Conservation (phyloP, 2,329 filamentous ascomycete genomes). For the Parascedosporium putredinis region DNA sequence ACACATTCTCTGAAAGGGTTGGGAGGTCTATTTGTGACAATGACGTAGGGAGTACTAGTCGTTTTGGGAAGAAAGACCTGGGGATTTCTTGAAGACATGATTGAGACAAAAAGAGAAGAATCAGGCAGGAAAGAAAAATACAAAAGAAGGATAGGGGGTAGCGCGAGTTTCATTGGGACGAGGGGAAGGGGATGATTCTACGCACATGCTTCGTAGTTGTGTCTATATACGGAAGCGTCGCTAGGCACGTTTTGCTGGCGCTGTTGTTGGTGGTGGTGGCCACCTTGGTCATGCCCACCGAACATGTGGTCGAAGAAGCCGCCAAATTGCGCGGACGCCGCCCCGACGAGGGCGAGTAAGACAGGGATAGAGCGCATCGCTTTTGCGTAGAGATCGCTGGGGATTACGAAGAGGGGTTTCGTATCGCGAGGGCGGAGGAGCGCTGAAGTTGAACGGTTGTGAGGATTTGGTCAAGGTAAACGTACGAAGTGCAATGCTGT, state of each 20-base stretch:
- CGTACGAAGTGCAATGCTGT: background rate
- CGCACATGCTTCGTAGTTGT: slow-evolving; percentile 57
- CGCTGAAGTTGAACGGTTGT: background rate
- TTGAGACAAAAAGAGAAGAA: background rate
- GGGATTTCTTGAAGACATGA: no score
- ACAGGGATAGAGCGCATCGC: slow-evolving; percentile 3
- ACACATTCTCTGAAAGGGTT: no score
- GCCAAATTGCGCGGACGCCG: slow-evolving; percentile 71
- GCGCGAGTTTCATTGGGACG: no score
- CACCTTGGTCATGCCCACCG: slow-evolving; percentile 39
- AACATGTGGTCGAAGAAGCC: slow-evolving; percentile 99
- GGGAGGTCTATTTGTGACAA: background rate
- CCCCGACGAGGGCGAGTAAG: slow-evolving; percentile 40
- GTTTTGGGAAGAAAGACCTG: background rate
- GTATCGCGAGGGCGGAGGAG: no score
- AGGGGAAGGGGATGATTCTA: slow-evolving; percentile 8
- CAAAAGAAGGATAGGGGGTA: no score
- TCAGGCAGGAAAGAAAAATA: background rate
- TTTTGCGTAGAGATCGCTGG: background rate
- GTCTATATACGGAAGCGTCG: slow-evolving; percentile 71
- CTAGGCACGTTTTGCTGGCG: slow-evolving; percentile 72
- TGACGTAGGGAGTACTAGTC: background rate
- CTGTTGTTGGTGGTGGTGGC: slow-evolving; percentile 42
- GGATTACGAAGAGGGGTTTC: background rate
- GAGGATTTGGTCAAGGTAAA: background rate